phyloP scores from a whole-genome alignment of 805 yeast genomes.

The Myxozyma melibiosi region DNA sequence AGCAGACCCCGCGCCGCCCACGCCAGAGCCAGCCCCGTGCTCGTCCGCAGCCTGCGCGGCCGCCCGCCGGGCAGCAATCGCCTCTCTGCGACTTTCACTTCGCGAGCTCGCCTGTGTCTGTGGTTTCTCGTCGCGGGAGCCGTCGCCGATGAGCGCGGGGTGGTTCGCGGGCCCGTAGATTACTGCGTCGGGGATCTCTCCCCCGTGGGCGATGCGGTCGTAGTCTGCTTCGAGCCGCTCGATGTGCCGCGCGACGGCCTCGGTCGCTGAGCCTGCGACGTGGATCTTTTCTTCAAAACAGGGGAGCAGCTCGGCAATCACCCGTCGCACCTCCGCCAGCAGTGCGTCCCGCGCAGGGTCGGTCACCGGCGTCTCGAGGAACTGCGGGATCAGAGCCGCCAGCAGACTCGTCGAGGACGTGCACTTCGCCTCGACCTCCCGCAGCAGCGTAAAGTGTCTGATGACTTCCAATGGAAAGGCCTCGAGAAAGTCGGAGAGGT shows the following conservation, averaged over 20 bases:
- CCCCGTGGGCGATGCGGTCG: slow-evolving; percentile 64
- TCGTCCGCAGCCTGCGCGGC: slow-evolving; percentile 22
- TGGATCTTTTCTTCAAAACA: slow-evolving; percentile 97
- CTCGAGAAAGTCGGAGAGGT: slow-evolving; percentile 85
- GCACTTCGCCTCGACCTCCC: slow-evolving; percentile 95
- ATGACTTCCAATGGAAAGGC: slow-evolving; percentile 84
- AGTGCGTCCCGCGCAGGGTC: slow-evolving; percentile 39
- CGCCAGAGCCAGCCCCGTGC: slow-evolving; percentile 11
- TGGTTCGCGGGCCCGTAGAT: slow-evolving; percentile 81
- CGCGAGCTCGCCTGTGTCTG: slow-evolving; percentile 73
- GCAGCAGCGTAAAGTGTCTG: slow-evolving; percentile 80
- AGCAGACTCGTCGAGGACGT: slow-evolving; percentile 71
- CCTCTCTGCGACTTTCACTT: slow-evolving; percentile 86
- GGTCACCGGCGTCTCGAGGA: slow-evolving; percentile 42
- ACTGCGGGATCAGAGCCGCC: slow-evolving; percentile 53
- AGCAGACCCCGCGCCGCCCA: too few species aligned
- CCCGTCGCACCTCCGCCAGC: slow-evolving; percentile 45
- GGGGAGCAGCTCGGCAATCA: slow-evolving; percentile 74
- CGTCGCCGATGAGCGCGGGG: slow-evolving; percentile 72
- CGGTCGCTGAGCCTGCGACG: slow-evolving; percentile 89
- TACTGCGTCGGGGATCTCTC: slow-evolving; percentile 77
- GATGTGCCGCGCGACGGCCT: slow-evolving; percentile 67
- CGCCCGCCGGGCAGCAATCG: slow-evolving; percentile 86
- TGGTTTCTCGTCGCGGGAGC: slow-evolving; percentile 50
- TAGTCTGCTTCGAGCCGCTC: slow-evolving; percentile 78